Percentiles rank a stretch among this genome's conserved stretches.
Conservation (phyloP, 202 grass and related monocot species). For the Panicum virgatum region DNA sequence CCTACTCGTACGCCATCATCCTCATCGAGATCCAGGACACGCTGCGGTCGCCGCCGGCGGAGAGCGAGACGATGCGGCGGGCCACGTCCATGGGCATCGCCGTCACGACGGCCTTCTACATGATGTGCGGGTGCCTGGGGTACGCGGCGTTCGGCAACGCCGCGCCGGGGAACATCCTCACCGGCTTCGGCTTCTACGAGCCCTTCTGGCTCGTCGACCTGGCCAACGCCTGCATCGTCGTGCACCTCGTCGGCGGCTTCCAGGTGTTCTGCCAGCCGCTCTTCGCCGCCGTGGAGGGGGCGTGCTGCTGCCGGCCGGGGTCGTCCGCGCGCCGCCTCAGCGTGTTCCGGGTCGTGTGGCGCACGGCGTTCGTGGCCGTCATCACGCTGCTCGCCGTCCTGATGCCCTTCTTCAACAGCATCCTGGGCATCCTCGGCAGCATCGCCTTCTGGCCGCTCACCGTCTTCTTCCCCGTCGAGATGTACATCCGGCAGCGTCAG, state of each 20-base stretch:
- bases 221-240: slow-evolving; percentile 71
- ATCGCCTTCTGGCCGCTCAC: slow-evolving; percentile 78
- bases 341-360: slow-evolving; percentile 61
- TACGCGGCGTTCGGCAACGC: slow-evolving; percentile 75
- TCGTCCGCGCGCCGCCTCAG: slow-evolving; percentile 32
- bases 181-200: slow-evolving; percentile 83
- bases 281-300: slow-evolving; percentile 59
- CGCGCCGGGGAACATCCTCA: slow-evolving; percentile 80
- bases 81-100: slow-evolving; percentile 62
- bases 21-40: slow-evolving; percentile 98
- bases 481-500: slow-evolving; percentile 59
- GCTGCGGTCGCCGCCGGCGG: slow-evolving; percentile 56
- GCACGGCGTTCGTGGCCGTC: slow-evolving; percentile 62
- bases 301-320: neutral
- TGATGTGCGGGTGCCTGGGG: slow-evolving; percentile 75
- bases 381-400: slow-evolving; percentile 60
- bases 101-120: slow-evolving; percentile 72
- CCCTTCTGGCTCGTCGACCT: slow-evolving; percentile 85
- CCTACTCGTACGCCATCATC: slow-evolving; percentile 81
- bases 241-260: slow-evolving; percentile 85
- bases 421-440: slow-evolving; percentile 69
- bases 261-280: slow-evolving; percentile 89
- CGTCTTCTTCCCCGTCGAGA: slow-evolving; percentile 76
- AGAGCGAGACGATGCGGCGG: slow-evolving; percentile 67
- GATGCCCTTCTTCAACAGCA: slow-evolving; percentile 90